A percentile compares a stretch with the other conserved stretches of the same genome.
Conservation (phyloP, 441 rosid genomes). For the California macrophylla region DNA sequence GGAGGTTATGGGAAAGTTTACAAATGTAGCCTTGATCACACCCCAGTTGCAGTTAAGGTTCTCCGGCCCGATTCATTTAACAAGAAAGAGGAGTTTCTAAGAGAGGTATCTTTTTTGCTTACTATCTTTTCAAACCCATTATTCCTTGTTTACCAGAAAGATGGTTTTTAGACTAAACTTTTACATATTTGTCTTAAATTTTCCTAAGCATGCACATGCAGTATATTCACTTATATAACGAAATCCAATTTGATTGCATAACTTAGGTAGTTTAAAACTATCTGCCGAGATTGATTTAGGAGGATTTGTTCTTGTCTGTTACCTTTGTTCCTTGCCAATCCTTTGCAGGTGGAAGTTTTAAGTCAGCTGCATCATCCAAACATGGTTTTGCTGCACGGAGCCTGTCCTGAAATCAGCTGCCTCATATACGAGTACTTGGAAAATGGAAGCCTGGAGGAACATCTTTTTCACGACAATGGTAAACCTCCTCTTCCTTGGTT, state of each 20-base stretch:
- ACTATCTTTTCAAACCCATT: background rate
- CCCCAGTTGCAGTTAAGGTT: conserved; percentile 79
- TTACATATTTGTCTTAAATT: background rate
- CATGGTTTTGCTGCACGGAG: conserved; percentile 75
- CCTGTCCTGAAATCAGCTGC: conserved; percentile 78
- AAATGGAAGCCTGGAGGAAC: conserved; percentile 76
- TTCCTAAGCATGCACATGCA: background rate
- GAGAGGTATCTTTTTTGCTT: conserved; percentile 46
- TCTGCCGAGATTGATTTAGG: too few species aligned
- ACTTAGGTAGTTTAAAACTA: background rate
- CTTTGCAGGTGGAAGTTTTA: conserved; percentile 65
- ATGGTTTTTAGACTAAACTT: background rate
- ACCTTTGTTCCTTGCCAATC: background rate
- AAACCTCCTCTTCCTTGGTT: conserved; percentile 78
- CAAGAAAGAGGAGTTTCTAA: conserved; percentile 64
- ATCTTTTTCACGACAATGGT: conserved; percentile 39
- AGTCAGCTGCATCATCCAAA: conserved; percentile 75
- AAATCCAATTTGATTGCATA: background rate
- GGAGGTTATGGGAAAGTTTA: conserved; percentile 85
- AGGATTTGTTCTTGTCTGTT: background rate
- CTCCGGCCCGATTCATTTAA: conserved; percentile 41
- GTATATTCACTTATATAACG: background rate
- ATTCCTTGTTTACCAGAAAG: background rate
- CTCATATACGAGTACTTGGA: conserved; percentile 81
- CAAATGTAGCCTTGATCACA: conserved; percentile 66